Conservation (phyloP, 768 basidiomycete genomes). For the Termitomyces sp. region DNA sequence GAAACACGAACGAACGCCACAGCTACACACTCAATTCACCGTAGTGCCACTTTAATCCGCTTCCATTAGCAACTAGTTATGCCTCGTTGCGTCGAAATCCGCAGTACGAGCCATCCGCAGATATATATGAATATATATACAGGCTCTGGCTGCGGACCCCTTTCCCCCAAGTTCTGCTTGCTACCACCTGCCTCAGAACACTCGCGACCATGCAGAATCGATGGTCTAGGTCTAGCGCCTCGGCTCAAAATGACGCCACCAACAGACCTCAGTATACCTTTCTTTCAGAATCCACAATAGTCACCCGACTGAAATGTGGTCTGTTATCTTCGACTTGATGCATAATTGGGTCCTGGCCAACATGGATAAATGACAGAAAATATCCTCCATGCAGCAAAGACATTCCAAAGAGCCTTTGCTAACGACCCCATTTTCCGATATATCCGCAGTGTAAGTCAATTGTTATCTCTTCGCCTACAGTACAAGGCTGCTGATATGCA, state of each 20-base stretch:
- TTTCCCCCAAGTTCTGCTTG: background rate
- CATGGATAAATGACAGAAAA: background rate
- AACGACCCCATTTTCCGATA: constrained; percentile 17
- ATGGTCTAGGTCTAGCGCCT: background rate
- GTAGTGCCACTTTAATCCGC: too few species aligned
- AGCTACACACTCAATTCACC: background rate
- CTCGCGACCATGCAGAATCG: background rate
- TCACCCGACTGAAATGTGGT: background rate
- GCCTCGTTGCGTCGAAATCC: background rate
- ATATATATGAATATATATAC: background rate
- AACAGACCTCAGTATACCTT: background rate
- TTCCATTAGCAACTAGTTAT: background rate
- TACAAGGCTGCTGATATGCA: background rate
- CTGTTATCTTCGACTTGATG: background rate
- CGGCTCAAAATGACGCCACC: background rate
- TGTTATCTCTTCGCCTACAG: background rate
- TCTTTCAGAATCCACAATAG: background rate
- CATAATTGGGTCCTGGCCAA: background rate
- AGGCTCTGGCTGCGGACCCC: background rate
- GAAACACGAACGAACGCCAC: background rate
- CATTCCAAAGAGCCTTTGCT: constrained; percentile 12
- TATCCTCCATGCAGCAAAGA: constrained; percentile 14
- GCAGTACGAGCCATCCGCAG: background rate
- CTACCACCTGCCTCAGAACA: background rate
- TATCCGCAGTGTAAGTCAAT: constrained; percentile 9